Percentiles rank a stretch among this genome's conserved stretches.
phyloP scores from a whole-genome alignment of 1,284 basidiomycete species.

The Takashimella koratensis region DNA sequence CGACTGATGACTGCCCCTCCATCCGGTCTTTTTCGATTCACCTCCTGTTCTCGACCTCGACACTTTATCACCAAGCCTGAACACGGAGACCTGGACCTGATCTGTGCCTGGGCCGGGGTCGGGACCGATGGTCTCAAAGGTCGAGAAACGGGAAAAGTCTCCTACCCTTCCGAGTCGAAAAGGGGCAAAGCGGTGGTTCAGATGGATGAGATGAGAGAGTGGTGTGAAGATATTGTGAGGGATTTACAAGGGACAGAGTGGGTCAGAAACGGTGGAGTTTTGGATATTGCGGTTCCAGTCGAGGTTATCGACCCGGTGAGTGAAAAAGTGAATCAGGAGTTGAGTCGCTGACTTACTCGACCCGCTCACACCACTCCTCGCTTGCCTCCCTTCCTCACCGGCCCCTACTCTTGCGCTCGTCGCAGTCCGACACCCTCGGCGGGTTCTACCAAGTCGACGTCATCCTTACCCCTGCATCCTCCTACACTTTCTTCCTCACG shows the following conservation, averaged over 20 bases:
- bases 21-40: constrained; percentile 8
- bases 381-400: neutral
- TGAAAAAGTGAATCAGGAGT: too few relatives aligned
- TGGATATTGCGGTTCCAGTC: constrained; percentile 8
- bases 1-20: constrained; percentile 10
- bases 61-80: constrained; percentile 17
- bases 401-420: neutral
- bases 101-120: constrained; percentile 19
- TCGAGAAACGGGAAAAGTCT: neutral
- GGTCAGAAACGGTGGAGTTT: constrained; percentile 1
- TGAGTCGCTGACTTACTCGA: neutral
- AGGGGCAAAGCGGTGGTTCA: neutral
- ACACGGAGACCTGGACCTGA: constrained; percentile 41
- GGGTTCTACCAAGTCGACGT: constrained; percentile 37
- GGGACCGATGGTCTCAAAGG: constrained; percentile 6
- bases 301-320: neutral
- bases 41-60: constrained; percentile 1
- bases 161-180: neutral
- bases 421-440: neutral
- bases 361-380: neutral
- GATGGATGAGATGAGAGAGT: constrained; percentile 1
- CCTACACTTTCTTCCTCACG: constrained; percentile 16
- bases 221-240: constrained; percentile 12
- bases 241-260: constrained; percentile 9
- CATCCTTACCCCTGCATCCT: constrained; percentile 17